These are phyloP conservation scores for Volvox carteri DNA, from an alignment of 163 green algal species.

Conservation along the genomic window DNA sequence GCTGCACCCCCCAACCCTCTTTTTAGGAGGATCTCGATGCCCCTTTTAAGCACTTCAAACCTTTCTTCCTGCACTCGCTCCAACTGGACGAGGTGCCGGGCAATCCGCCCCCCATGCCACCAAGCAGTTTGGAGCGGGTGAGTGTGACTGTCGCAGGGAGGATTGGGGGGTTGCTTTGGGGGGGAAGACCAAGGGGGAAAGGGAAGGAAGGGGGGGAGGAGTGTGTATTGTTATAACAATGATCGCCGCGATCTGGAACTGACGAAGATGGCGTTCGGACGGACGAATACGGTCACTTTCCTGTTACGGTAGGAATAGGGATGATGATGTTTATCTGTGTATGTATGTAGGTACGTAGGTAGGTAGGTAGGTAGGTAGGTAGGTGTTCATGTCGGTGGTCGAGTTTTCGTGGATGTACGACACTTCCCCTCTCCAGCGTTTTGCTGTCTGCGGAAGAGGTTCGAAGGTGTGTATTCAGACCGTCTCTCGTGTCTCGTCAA, in stretches of 20 bases:
- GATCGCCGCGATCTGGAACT: neutral
- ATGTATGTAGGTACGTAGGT: no score
- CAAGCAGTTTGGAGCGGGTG: conserved; percentile 49
- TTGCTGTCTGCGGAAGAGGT: no score
- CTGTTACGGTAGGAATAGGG: no score
- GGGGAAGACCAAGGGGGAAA: neutral
- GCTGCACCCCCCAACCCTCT: neutral
- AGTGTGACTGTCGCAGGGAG: neutral
- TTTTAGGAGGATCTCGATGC: conserved; percentile 42
- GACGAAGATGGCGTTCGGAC: no score
- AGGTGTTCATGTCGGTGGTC: no score
- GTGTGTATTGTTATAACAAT: neutral
- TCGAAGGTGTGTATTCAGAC: no score
- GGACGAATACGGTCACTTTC: no score
- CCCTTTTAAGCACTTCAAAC: conserved; percentile 54
- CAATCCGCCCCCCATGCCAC: neutral
- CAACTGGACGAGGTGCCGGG: conserved; percentile 4
- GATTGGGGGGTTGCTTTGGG: neutral
- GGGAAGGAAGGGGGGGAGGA: neutral
- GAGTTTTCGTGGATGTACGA: no score
- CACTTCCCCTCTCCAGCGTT: no score
- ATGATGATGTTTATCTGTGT: no score
- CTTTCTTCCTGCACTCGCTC: conserved; percentile 29
- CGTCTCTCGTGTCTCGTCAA: no score
- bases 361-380: no score